Evolutionary conservation across 1,284 basidiomycete genomes (phyloP).

Genomic region (Pulveroboletus sp.): DNA sequence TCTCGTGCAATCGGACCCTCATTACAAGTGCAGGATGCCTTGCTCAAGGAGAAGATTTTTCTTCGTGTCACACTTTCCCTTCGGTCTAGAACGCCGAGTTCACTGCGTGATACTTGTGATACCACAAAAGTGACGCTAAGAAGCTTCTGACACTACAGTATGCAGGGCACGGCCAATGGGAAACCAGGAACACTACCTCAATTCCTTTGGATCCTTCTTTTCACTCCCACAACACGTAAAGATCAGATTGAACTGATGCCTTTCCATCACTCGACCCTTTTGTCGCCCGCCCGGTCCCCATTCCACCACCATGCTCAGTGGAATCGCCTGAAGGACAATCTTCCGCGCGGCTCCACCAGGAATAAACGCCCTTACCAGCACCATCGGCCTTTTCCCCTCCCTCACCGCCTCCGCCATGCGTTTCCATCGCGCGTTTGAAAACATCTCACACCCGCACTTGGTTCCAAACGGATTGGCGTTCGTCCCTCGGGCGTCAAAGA

Average conservation of each 20-base stretch:
- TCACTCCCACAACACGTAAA: conserved; percentile 28
- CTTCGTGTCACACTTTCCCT: no score
- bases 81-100: no score
- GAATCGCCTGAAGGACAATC: conserved; percentile 32
- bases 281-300: background rate
- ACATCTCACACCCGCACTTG: conserved; percentile 28
- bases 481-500: conserved; percentile 27
- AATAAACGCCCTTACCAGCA: conserved; percentile 33
- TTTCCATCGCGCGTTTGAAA: conserved; percentile 29
- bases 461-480: conserved; percentile 27
- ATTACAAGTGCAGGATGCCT: no score
- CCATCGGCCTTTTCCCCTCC: conserved; percentile 13
- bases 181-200: no score
- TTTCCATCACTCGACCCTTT: conserved; percentile 7
- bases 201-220: no score
- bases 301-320: conserved; percentile 16
- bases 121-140: no score
- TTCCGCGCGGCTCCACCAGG: conserved; percentile 32
- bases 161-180: no score
- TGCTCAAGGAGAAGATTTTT: no score
- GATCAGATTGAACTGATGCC: conserved; percentile 26
- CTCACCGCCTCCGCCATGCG: conserved; percentile 21
- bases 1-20: no score
- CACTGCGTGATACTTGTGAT: no score
- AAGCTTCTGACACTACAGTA: no score